Percentiles rank a stretch among this genome's conserved stretches.
phyloP scores from a whole-genome alignment of 306 rosid species.

The Luffa acutangula region DNA sequence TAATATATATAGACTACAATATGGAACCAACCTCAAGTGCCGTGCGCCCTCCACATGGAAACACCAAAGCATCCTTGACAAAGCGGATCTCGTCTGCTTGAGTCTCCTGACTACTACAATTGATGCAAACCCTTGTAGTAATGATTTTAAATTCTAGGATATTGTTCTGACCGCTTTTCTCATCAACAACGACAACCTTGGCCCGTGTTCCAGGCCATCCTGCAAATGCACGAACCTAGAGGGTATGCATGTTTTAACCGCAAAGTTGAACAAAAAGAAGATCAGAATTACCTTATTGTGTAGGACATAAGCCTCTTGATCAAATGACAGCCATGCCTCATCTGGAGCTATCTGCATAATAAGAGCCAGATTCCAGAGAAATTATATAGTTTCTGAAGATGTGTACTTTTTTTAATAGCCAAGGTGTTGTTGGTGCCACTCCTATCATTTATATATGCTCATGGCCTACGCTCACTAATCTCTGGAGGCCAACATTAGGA shows the following conservation, averaged over 20 bases:
- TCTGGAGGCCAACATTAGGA: neutral
- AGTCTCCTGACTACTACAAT: slow-evolving; percentile 19
- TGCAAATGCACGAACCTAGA: slow-evolving; percentile 93
- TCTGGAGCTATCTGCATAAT: slow-evolving; percentile 57
- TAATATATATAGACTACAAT: neutral
- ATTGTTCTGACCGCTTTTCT: slow-evolving; percentile 34
- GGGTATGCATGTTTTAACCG: slow-evolving; percentile 41
- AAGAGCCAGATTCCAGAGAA: neutral
- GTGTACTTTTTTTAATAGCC: neutral
- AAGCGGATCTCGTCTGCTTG: slow-evolving; percentile 44
- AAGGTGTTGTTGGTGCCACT: neutral
- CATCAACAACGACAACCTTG: slow-evolving; percentile 36
- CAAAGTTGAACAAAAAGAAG: slow-evolving; percentile 18
- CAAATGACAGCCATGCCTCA: slow-evolving; percentile 73
- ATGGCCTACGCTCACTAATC: neutral
- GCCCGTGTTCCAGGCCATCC: slow-evolving; percentile 98
- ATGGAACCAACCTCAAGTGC: slow-evolving; percentile 46
- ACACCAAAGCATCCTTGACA: slow-evolving; percentile 41
- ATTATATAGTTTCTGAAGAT: neutral
- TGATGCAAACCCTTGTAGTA: slow-evolving; percentile 49
- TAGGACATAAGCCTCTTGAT: slow-evolving; percentile 56
- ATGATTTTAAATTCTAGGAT: slow-evolving; percentile 65
- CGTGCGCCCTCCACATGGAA: slow-evolving; percentile 59
- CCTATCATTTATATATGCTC: neutral
- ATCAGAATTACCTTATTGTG: slow-evolving; percentile 72